Base-by-base conservation (phyloP, 2,329 filamentous ascomycete species). In the Lachnellula arida region DNA sequence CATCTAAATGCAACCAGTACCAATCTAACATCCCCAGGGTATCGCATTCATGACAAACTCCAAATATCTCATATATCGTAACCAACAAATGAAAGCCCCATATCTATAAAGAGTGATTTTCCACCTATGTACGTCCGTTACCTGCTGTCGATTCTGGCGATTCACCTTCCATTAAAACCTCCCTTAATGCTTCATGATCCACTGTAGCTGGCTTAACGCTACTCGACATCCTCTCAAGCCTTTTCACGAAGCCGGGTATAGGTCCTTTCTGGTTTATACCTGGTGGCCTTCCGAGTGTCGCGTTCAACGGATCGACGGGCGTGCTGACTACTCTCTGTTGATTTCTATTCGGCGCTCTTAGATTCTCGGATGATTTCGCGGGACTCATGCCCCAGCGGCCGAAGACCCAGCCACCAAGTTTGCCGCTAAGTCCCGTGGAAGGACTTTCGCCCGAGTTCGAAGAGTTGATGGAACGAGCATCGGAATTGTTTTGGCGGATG, bases 201-300 rank as follows among this genome's bases (percentile, higher is more conserved):
- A 70, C 63, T 2, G 50, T 47, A 9, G 58, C 60, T 2, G 67
- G 57, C n/a, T 49, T 60, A 4, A 70, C 68, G 42, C 63, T 61
- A 46, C 65, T 66, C 6, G 69, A 68, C 25, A 64, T 63, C 37
- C 58, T 66, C n/a, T 65, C 64, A 2, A 40, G 44, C 54, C 81
- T 76, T 25, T 82, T 77, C 11, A 61, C 50, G 61, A 93, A 87
- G 0, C 89, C 89, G 0, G 87, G 82, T 44, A 94, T 86, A 0
- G 83, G 78, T 0, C 89, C 89, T 1, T 82, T 79, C 68, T 93
- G 89, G 65, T 94, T 94, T 67, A 94, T 90, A 0, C 89, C 89
- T 1, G 88, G 81, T 4, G 81, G 73, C 44, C 89, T 78, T 44
- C 75, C 75, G 35, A 73, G 52, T 11, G 74, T 71, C 54, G 61